These are phyloP conservation scores for Plectosphaerella cucumerina DNA, from an alignment of 2,329 filamentous ascomycete species.

Conservation along the genomic window DNA sequence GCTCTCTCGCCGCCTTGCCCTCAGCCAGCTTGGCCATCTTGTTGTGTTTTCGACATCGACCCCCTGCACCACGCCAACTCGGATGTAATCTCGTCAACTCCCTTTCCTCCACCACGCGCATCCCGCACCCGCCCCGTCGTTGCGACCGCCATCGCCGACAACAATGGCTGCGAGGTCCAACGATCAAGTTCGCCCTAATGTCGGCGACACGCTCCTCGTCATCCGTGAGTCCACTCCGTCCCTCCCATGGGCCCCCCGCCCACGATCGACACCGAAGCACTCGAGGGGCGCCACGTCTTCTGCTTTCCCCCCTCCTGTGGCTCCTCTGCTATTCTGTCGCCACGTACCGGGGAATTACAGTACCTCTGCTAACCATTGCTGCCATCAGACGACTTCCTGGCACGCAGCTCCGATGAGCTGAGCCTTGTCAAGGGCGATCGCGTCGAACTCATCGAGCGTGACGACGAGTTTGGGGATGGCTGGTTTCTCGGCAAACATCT, in stretches of 20 bases:
- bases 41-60: not conserved
- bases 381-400: constrained; percentile 77
- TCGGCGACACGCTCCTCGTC: constrained; percentile 65
- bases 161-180: constrained; percentile 39
- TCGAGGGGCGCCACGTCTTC: no score
- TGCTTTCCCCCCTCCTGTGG: not conserved
- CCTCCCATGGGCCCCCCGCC: constrained; percentile 1
- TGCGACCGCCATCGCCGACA: constrained; percentile 10
- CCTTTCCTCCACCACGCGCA: constrained; percentile 11
- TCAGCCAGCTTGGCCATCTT: not conserved
- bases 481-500: constrained; percentile 79
- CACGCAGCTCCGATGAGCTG: constrained; percentile 89
- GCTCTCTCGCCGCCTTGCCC: no score
- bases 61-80: constrained; percentile 7
- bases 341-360: not conserved
- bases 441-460: constrained; percentile 77
- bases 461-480: constrained; percentile 85
- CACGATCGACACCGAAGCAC: not conserved
- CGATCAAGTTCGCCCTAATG: constrained; percentile 46
- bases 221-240: constrained; percentile 54
- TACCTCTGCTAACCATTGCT: constrained; percentile 1
- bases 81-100: constrained; percentile 10
- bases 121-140: constrained; percentile 12
- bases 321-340: not conserved
- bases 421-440: constrained; percentile 80